phyloP scores from a whole-genome alignment of 2,329 filamentous ascomycete species.

The Fusarium mangiferae region DNA sequence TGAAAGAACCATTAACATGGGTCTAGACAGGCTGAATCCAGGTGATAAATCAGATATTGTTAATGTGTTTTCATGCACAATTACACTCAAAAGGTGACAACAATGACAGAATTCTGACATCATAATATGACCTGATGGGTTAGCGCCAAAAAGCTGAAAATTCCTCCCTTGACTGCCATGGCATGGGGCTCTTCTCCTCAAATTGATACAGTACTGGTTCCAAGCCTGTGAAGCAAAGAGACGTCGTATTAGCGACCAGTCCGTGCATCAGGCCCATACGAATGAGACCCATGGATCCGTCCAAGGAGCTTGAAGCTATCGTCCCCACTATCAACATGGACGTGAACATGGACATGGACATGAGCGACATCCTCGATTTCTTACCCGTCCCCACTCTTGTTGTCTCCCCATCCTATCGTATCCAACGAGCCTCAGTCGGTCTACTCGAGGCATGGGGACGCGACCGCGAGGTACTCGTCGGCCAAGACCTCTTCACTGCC shows the following conservation, averaged over 20 bases:
- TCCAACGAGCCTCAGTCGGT: neutral
- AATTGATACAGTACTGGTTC: neutral
- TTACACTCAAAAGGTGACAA: neutral
- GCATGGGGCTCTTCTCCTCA: neutral
- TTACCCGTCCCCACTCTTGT: constrained; percentile 6
- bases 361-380: neutral
- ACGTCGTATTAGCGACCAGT: constrained; percentile 3
- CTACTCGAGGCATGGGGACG: neutral
- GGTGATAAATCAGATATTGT: neutral
- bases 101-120: neutral
- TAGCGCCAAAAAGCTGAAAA: neutral
- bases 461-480: neutral
- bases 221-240: neutral
- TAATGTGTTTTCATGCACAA: neutral
- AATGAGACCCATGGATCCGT: neutral
- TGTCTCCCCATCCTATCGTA: neutral
- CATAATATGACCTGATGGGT: neutral
- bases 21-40: too few species aligned
- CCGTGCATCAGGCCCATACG: neutral
- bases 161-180: neutral
- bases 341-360: neutral
- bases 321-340: neutral
- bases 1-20: too few species aligned
- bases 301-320: neutral
- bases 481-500: constrained; percentile 2